These are phyloP conservation scores for Hypoxylon sp. DNA, from an alignment of 2,329 filamentous ascomycete genomes.

Conservation along the genomic window DNA sequence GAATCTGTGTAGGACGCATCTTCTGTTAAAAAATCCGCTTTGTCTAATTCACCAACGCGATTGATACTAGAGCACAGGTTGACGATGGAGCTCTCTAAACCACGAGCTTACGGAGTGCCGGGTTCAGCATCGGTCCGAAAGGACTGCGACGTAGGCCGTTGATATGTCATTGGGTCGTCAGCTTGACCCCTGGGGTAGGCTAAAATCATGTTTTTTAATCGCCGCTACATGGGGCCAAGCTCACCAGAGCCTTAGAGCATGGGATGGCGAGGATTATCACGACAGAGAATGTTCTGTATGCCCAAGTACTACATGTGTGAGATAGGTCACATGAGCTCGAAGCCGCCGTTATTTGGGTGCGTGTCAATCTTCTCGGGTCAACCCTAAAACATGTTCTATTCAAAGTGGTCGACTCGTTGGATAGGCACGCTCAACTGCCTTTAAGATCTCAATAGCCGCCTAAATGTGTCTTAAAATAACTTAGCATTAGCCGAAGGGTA, in stretches of 20 bases:
- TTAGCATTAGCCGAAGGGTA: background rate
- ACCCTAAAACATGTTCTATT: background rate
- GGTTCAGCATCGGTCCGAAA: slow-evolving; percentile 19
- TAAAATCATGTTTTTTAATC: background rate
- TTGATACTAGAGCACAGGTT: background rate
- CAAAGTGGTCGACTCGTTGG: background rate
- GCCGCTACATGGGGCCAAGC: background rate
- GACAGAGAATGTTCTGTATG: too few relatives aligned
- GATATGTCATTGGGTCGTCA: slow-evolving; percentile 9
- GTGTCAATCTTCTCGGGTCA: too few relatives aligned
- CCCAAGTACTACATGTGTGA: too few relatives aligned
- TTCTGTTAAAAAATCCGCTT: background rate
- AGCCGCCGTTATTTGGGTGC: background rate
- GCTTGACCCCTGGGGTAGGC: background rate
- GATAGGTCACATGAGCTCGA: too few relatives aligned
- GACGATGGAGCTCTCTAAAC: background rate
- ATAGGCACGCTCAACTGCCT: background rate
- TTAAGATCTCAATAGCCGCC: background rate
- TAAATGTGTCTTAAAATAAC: background rate
- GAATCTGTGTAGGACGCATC: slow-evolving; percentile 34
- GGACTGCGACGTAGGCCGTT: background rate
- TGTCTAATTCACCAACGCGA: too few relatives aligned
- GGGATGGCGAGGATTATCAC: background rate
- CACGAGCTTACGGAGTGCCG: slow-evolving; percentile 3
- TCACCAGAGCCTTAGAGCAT: background rate